Evolutionary conservation across 768 basidiomycete genomes (phyloP).

Genomic region (Leccinellum rugosiceps): DNA sequence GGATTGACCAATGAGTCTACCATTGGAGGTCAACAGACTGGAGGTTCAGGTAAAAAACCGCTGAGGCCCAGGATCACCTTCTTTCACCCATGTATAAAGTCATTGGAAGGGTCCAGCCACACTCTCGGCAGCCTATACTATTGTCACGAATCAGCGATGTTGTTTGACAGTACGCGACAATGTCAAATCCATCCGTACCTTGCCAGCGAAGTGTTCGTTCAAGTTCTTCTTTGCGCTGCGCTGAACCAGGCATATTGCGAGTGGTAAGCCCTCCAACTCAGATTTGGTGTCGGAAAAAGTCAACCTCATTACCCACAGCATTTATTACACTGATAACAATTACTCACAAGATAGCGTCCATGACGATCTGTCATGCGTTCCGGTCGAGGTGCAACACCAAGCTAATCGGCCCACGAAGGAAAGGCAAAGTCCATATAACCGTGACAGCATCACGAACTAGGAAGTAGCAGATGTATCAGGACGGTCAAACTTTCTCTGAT

Average conservation of each 20-base stretch:
- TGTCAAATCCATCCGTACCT: background rate
- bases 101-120: no score
- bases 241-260: background rate
- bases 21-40: no score
- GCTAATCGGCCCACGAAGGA: slow-evolving; percentile 2
- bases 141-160: background rate
- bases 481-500: background rate
- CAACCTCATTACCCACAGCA: background rate
- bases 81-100: no score
- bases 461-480: background rate
- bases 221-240: background rate
- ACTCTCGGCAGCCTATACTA: no score
- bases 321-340: background rate
- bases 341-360: background rate
- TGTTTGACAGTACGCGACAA: background rate
- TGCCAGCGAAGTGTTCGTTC: background rate
- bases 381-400: background rate
- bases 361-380: no score
- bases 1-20: no score
- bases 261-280: background rate
- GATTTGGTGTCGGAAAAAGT: background rate
- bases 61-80: no score
- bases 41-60: no score
- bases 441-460: slow-evolving; percentile 70
- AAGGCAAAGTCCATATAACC: slow-evolving; percentile 58